phyloP scores from a whole-genome alignment of 2,329 filamentous ascomycete species.

The Apiospora malaysiana region DNA sequence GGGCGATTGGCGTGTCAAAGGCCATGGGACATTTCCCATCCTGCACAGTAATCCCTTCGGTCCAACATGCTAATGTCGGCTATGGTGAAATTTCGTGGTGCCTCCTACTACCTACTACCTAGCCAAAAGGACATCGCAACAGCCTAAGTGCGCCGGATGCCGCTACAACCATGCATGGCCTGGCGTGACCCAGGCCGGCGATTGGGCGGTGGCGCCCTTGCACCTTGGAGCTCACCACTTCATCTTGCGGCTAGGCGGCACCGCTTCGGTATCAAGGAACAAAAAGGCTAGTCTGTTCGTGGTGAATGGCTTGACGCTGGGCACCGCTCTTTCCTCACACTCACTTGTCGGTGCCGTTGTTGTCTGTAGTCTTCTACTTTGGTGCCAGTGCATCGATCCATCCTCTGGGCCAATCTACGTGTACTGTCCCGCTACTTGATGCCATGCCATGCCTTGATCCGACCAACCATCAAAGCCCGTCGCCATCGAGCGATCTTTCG shows the following conservation, averaged over 20 bases:
- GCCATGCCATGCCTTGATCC: not conserved
- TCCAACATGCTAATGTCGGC: conserved; percentile 8
- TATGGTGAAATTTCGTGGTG: conserved; percentile 8
- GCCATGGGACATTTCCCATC: not conserved
- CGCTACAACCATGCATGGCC: conserved; percentile 5
- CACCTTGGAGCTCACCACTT: not conserved
- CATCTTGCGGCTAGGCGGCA: conserved; percentile 5
- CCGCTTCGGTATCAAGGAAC: not conserved
- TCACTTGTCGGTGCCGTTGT: not conserved
- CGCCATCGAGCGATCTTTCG: no score
- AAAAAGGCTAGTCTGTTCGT: conserved; percentile 1
- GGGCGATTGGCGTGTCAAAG: not conserved
- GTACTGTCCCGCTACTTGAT: not conserved
- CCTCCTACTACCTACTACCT: no score
- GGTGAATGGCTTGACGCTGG: conserved; percentile 7
- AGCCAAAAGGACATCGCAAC: not conserved
- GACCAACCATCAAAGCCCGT: no score
- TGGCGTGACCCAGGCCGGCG: conserved; percentile 3
- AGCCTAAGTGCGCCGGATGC: conserved; percentile 12
- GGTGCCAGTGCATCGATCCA: not conserved
- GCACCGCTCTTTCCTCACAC: conserved; percentile 7
- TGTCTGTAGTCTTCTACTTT: not conserved
- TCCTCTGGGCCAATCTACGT: not conserved
- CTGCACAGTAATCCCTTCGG: conserved; percentile 4
- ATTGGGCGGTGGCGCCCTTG: conserved; percentile 9